Evolutionary conservation across 2,329 filamentous ascomycete genomes (phyloP).

Genomic region (Furcasterigmium furcatum): DNA sequence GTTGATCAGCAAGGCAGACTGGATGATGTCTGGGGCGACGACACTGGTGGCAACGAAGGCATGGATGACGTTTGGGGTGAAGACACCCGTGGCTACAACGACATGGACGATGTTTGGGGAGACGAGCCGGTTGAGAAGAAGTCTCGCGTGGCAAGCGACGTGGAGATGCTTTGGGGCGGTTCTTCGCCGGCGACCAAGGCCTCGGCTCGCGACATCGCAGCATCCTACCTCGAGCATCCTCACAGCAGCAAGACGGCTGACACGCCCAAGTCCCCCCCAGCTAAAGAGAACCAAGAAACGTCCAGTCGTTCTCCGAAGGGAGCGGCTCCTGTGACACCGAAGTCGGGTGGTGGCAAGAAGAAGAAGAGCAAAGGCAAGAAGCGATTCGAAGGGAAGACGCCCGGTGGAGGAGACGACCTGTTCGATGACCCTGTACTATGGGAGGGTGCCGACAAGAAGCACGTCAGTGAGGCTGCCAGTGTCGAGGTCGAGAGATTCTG

Average conservation of each 20-base stretch:
- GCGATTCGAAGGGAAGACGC: conserved; percentile 28
- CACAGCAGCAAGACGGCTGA: neutral
- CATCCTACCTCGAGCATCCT: conserved; percentile 13
- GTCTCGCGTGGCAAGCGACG: neutral
- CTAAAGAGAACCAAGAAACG: neutral
- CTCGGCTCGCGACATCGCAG: conserved; percentile 17
- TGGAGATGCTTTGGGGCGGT: neutral
- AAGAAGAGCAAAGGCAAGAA: conserved; percentile 30
- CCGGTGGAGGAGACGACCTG: conserved; percentile 34
- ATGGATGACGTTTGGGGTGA: neutral
- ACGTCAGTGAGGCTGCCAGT: conserved; percentile 14
- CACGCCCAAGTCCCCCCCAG: neutral
- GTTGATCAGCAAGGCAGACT: neutral
- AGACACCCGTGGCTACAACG: neutral
- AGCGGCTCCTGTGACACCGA: conserved; percentile 10
- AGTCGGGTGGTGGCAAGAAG: conserved; percentile 24
- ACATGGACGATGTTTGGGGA: neutral
- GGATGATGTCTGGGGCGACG: neutral
- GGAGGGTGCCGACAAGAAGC: conserved; percentile 38
- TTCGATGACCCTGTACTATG: conserved; percentile 41
- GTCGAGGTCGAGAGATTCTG: conserved; percentile 26
- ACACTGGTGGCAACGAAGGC: neutral
- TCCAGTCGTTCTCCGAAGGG: neutral
- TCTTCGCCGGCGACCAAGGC: neutral
- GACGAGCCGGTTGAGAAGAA: neutral